Base-by-base conservation (phyloP, 2,329 filamentous ascomycete species). In the Colletotrichum coccodes region DNA sequence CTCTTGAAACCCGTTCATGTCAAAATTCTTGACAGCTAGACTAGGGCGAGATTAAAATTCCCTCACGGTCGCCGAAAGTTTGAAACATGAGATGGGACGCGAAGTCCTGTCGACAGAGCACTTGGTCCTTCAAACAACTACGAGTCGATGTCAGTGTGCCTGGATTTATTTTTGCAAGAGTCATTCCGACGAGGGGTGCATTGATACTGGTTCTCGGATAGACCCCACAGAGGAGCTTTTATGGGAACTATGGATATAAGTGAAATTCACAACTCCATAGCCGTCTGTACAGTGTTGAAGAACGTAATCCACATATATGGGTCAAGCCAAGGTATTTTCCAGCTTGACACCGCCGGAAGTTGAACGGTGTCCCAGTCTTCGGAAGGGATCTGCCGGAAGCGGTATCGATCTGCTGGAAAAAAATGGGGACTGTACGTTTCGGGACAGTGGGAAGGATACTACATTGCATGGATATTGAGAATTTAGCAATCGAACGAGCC, bases 331-430 rank as follows among this genome's bases (percentile, higher is more conserved):
- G 54, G 34, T 26, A 32, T 21, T 52, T 44, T 28, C 16, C 26
- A 47, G 47, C 8, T 30, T 42, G 36, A 68, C 54, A 60, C 61
- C 65, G 54, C 65, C 65, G 49, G 61, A 32, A 54, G 42, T 49
- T 36, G 46, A 36, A 56, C 11, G 32, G 6, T 18, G 34, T 34
- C 54, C 47, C 53, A 26, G 28, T 36, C 21, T 44, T 60, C 60
- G 65, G 36, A 47, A 32, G 26, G n/a, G 18, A 36, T 53, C 30
- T 64, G 26, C 65, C 54, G 23, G 54, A 56, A 44, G 7, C 11
- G 52, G 65, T 46, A 65, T 21, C 28, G 65, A 68, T 65, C 65
- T 49, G 18, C 54, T 18, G 12, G 9, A 5, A 14, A 56, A 12
- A 5, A 14, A 56, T 32, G 61, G 65, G 11, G 42, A 8, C 42